Percentiles rank a stretch among this genome's conserved stretches.
Evolutionary conservation across 371 early-diverging fungal species (phyloP).

Genomic region (Circinella minor): DNA sequence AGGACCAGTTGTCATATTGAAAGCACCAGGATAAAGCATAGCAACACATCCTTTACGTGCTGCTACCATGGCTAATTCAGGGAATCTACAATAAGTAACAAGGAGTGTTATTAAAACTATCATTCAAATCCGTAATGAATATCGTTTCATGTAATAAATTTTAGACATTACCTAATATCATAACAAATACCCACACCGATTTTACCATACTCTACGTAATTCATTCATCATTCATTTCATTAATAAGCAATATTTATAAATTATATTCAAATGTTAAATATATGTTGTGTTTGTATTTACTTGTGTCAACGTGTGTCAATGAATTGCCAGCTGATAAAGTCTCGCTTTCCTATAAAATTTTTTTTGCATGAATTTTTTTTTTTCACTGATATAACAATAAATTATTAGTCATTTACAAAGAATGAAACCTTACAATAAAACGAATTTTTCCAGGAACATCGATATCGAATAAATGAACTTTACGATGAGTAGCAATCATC

Average conservation of each 20-base stretch:
- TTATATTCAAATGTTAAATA: conserved; percentile 6
- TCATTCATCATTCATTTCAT: not conserved
- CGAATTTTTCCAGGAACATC: conserved; percentile 91
- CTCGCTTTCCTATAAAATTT: conserved; percentile 74
- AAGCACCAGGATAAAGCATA: conserved; percentile 97
- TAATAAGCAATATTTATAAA: not conserved
- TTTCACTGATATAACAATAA: not conserved
- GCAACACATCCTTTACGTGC: conserved; percentile 86
- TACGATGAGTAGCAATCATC: conserved; percentile 70
- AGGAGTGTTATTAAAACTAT: too few species aligned
- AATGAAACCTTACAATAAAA: conserved; percentile 65
- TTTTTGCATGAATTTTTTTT: not conserved
- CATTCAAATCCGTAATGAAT: too few species aligned
- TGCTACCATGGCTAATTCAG: conserved; percentile 94
- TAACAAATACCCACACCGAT: conserved; percentile 97
- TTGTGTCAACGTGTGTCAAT: conserved; percentile 81
- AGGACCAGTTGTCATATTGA: conserved; percentile 95
- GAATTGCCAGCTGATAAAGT: conserved; percentile 76
- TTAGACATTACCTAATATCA: conserved; percentile 68
- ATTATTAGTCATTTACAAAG: too few species aligned
- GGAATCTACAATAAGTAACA: conserved; percentile 62
- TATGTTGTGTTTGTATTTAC: conserved; percentile 38
- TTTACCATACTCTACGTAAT: conserved; percentile 69
- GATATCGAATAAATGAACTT: conserved; percentile 96
- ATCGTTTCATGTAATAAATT: too few species aligned